phyloP scores from a whole-genome alignment of 225 moss, liverwort and hornwort genomes.

The Marchantia polymorpha region DNA sequence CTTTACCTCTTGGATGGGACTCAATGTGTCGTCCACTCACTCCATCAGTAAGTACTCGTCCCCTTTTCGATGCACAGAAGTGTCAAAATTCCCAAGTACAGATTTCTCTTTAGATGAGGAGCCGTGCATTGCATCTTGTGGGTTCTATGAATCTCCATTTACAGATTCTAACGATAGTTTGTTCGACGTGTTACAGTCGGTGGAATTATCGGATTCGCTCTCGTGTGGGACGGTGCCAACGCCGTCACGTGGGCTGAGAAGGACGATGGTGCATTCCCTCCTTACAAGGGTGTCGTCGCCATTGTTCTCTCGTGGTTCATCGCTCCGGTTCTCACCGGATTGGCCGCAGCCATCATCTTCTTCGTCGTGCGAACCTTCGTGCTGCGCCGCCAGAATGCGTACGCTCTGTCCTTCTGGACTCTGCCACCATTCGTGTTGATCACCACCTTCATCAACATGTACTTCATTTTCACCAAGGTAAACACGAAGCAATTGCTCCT shows the following conservation, averaged over 20 bases:
- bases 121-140: neutral
- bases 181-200: slow-evolving; percentile 38
- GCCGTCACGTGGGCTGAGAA: slow-evolving; percentile 65
- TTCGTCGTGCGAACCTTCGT: slow-evolving; percentile 33
- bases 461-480: slow-evolving; percentile 70
- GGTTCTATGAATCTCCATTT: neutral
- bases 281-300: slow-evolving; percentile 59
- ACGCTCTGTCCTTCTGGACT: slow-evolving; percentile 47
- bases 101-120: neutral
- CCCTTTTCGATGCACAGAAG: neutral
- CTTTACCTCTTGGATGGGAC: slow-evolving; percentile 49
- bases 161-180: neutral
- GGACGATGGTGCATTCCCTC: slow-evolving; percentile 48
- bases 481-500: neutral
- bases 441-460: slow-evolving; percentile 64
- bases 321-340: slow-evolving; percentile 52
- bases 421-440: slow-evolving; percentile 53
- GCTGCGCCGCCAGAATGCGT: slow-evolving; percentile 58
- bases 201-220: slow-evolving; percentile 58
- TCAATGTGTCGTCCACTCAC: slow-evolving; percentile 65
- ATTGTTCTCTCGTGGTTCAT: slow-evolving; percentile 66
- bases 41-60: slow-evolving; percentile 54
- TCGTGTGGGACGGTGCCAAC: slow-evolving; percentile 68
- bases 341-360: slow-evolving; percentile 44
- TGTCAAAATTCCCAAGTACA: neutral